phyloP scores from a whole-genome alignment of 805 yeast species.

The Ogataea glucozyma region DNA sequence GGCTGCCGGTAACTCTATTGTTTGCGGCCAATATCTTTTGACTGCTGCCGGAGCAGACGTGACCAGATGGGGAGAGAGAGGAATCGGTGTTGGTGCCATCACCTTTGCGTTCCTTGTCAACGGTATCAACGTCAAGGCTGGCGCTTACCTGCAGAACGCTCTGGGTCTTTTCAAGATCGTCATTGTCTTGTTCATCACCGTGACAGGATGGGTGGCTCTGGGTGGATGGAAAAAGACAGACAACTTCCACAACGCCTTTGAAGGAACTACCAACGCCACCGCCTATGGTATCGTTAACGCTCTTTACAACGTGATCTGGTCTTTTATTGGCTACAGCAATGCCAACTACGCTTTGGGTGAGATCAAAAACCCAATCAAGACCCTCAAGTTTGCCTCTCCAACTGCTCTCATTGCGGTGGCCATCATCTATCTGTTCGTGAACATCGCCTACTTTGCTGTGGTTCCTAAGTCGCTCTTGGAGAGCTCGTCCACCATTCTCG shows the following conservation, averaged over 20 bases:
- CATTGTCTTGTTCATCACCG: constrained; percentile 64
- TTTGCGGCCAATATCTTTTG: constrained; percentile 74
- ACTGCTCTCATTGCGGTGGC: constrained; percentile 60
- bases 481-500: constrained; percentile 66
- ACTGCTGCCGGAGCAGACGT: constrained; percentile 70
- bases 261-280: constrained; percentile 34
- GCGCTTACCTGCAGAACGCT: constrained; percentile 62
- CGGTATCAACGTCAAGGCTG: constrained; percentile 59
- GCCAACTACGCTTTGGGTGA: constrained; percentile 84
- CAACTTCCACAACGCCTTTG: constrained; percentile 40
- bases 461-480: constrained; percentile 65
- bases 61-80: constrained; percentile 79
- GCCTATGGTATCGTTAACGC: constrained; percentile 74
- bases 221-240: constrained; percentile 60
- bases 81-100: constrained; percentile 72
- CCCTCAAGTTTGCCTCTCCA: constrained; percentile 74
- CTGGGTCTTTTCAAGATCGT: constrained; percentile 73
- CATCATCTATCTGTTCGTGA: constrained; percentile 70
- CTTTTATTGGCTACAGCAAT: constrained; percentile 80
- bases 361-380: constrained; percentile 68
- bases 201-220: constrained; percentile 82
- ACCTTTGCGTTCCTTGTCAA: constrained; percentile 71
- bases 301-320: constrained; percentile 81
- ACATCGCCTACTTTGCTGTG: constrained; percentile 79
- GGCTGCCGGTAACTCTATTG: constrained; percentile 84